These are phyloP conservation scores for Aspergillus baeticus DNA, from an alignment of 495 filamentous ascomycete genomes.

Conservation along the genomic window DNA sequence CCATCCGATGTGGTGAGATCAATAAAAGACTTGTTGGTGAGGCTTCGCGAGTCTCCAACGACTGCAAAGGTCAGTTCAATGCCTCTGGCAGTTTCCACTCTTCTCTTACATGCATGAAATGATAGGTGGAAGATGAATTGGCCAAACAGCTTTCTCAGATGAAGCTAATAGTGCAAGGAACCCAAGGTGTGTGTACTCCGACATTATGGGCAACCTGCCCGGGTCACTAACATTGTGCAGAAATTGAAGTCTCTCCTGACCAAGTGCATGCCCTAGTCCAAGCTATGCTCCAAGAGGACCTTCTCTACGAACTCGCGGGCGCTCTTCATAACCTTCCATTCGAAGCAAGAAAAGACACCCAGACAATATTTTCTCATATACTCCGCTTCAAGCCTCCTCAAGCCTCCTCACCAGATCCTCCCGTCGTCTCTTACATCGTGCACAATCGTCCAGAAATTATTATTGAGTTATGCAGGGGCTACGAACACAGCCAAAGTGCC, in stretches of 20 bases:
- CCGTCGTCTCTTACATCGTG: constrained; percentile 82
- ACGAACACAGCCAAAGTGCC: constrained; percentile 85
- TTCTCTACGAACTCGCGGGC: constrained; percentile 77
- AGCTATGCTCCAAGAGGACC: constrained; percentile 80
- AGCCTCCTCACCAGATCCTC: constrained; percentile 59
- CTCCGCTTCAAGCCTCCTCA: constrained; percentile 73
- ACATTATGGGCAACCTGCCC: not conserved
- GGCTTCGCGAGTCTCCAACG: constrained; percentile 44
- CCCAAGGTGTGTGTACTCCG: constrained; percentile 56
- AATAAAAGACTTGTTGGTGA: constrained; percentile 55
- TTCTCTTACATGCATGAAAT: constrained; percentile 21
- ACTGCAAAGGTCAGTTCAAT: constrained; percentile 45
- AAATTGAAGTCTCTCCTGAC: constrained; percentile 81
- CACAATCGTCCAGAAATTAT: constrained; percentile 83
- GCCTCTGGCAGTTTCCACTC: not conserved
- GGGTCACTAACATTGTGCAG: constrained; percentile 41
- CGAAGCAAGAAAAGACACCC: constrained; percentile 87
- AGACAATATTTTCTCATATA: constrained; percentile 85
- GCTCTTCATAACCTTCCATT: constrained; percentile 84
- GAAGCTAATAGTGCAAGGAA: constrained; percentile 81
- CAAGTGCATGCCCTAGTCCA: constrained; percentile 78
- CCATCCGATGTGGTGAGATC: constrained; percentile 57
- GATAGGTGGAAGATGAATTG: constrained; percentile 70
- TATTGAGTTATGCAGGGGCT: constrained; percentile 83
- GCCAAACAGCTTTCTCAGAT: constrained; percentile 76